These are phyloP conservation scores for slime mould (Dictyostelium discoideum) DNA, from an alignment of 78 protist genomes.

Conservation along the genomic window DNA sequence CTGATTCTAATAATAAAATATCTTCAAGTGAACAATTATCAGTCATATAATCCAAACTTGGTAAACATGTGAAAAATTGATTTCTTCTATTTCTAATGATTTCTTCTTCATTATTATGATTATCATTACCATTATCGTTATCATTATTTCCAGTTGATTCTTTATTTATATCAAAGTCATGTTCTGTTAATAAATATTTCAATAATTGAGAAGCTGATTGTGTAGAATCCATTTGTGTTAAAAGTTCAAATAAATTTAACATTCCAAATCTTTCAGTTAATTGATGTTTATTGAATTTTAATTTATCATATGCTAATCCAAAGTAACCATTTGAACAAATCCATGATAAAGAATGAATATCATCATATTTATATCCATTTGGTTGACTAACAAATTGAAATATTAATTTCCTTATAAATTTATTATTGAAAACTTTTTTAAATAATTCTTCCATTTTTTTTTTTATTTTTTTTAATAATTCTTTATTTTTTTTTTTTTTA, in stretches of 20 bases:
- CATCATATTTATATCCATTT: neutral
- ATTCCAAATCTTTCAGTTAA: neutral
- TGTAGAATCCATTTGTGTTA: neutral
- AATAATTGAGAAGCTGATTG: neutral
- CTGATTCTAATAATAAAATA: neutral
- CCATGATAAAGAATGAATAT: neutral
- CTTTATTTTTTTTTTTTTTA: too few species aligned
- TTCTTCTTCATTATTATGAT: neutral
- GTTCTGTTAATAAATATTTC: neutral
- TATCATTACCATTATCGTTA: neutral
- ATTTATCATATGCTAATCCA: neutral
- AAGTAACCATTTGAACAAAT: neutral
- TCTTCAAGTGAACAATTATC: neutral
- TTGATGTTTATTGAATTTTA: neutral
- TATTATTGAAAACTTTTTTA: neutral
- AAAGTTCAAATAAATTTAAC: neutral
- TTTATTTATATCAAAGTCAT: neutral
- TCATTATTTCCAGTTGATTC: neutral
- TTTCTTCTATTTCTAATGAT: neutral
- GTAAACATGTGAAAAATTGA: constrained; percentile 3
- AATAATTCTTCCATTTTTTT: neutral
- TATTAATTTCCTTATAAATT: neutral
- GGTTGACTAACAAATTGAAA: neutral
- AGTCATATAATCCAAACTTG: neutral
- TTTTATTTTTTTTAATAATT: too few species aligned